phyloP scores from a whole-genome alignment of 2,329 filamentous ascomycete species.

The Emmonsiellopsis sp. region DNA sequence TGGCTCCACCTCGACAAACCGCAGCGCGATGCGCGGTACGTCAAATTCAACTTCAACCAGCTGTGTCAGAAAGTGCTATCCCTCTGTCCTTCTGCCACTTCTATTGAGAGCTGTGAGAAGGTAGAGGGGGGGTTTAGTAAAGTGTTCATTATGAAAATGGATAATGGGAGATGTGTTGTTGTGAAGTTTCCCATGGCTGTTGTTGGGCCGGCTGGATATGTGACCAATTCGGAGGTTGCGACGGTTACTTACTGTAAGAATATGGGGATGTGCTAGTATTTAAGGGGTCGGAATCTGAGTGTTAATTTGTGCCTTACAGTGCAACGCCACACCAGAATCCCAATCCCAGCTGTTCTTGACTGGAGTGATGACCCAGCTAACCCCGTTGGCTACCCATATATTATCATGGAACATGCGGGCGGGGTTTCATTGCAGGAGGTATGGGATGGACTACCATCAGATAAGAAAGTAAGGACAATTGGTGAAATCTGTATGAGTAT shows the following conservation, averaged over 20 bases:
- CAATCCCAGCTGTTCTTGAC: constrained; percentile 35
- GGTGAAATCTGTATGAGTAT: constrained; percentile 8
- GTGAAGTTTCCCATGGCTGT: constrained; percentile 34
- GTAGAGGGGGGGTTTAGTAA: constrained; percentile 38
- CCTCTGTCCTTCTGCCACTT: constrained; percentile 26
- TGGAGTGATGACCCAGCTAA: constrained; percentile 32
- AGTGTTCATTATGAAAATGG: constrained; percentile 34
- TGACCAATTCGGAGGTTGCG: constrained; percentile 26
- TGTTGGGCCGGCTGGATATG: constrained; percentile 28
- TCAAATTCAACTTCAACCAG: constrained; percentile 33
- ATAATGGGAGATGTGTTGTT: constrained; percentile 30
- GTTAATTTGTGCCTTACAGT: constrained; percentile 17
- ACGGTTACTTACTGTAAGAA: constrained; percentile 35
- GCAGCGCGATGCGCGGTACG: constrained; percentile 26
- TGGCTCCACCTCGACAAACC: constrained; percentile 31
- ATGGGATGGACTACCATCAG: constrained; percentile 23
- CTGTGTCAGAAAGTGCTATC: constrained; percentile 29
- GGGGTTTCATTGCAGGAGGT: constrained; percentile 24
- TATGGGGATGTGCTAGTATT: constrained; percentile 5
- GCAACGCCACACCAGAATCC: constrained; percentile 29
- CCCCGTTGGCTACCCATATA: constrained; percentile 29
- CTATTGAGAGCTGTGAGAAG: constrained; percentile 31
- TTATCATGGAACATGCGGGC: constrained; percentile 31
- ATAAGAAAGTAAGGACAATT: constrained; percentile 18
- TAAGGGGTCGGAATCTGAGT: not conserved